Conservation (phyloP, 441 rosid genomes). For the Mallotus repandus region DNA sequence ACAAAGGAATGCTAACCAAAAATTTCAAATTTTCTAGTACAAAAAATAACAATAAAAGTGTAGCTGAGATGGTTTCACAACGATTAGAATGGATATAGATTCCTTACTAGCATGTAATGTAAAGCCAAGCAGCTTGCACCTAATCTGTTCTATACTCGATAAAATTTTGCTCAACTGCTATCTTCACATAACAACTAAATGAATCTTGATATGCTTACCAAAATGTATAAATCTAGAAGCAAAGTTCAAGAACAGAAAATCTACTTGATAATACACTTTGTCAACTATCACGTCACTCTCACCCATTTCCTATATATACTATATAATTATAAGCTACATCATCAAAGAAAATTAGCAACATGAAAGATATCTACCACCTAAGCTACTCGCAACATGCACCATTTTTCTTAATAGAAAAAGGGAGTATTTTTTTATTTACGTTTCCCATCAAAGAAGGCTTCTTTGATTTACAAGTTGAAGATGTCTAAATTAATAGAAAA, state of each 20-base stretch:
- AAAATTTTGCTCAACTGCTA: conserved; percentile 73
- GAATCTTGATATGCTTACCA: conserved; percentile 7
- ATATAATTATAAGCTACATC: conserved; percentile 65
- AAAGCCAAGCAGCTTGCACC: conserved; percentile 25
- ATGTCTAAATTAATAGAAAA: no score
- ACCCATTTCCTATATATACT: conserved; percentile 50
- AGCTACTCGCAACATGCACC: no score
- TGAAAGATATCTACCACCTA: neutral
- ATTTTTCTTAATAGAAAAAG: no score
- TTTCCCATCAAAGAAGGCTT: no score
- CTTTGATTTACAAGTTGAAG: no score
- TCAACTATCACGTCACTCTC: conserved; percentile 50
- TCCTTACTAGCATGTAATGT: no score
- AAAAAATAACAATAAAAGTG: no score
- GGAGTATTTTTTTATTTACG: no score
- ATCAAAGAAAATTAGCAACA: neutral
- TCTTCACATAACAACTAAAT: conserved; percentile 39
- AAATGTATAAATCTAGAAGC: conserved; percentile 4
- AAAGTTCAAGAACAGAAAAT: conserved; percentile 26
- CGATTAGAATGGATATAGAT: no score
- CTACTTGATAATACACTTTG: conserved; percentile 59
- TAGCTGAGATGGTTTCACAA: no score
- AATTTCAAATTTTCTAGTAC: no score
- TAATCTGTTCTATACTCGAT: conserved; percentile 79
- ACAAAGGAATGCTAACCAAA: no score